These are phyloP conservation scores for Penicillium atrosanguineum DNA, from an alignment of 495 filamentous ascomycete species.

Conservation along the genomic window DNA sequence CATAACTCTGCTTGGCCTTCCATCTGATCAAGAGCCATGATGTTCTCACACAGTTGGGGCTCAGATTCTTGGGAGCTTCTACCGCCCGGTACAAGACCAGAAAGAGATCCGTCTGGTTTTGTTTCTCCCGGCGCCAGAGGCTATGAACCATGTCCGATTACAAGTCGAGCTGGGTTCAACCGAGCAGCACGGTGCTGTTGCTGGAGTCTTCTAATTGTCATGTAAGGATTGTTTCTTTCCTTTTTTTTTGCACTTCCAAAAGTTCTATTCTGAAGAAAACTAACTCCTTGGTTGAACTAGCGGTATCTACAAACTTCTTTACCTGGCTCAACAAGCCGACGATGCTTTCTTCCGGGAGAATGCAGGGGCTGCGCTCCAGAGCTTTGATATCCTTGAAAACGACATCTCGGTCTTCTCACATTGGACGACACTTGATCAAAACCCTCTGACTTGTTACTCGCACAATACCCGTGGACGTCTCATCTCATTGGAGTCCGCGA, in stretches of 20 bases:
- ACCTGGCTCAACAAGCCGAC: not conserved
- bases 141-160: not conserved
- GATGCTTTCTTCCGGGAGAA: not conserved
- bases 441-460: slow-evolving; percentile 34
- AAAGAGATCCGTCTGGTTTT: not conserved
- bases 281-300: not conserved
- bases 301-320: not conserved
- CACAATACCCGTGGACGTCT: slow-evolving; percentile 77
- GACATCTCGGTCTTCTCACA: not conserved
- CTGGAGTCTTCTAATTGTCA: not conserved
- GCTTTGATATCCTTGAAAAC: not conserved
- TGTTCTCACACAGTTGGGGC: not conserved
- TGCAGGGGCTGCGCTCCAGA: not conserved
- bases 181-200: not conserved
- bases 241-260: not conserved
- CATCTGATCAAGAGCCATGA: not conserved
- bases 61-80: not conserved
- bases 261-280: not conserved
- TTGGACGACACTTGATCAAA: slow-evolving; percentile 1
- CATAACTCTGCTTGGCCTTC: not conserved
- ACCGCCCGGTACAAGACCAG: not conserved
- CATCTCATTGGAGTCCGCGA: slow-evolving; percentile 46
- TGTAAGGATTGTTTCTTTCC: not conserved
- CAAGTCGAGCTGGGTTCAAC: not conserved
- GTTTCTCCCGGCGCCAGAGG: not conserved